Evolutionary conservation across 192 early-diverging fungal species (phyloP).

Genomic region (Diversispora epigaea): DNA sequence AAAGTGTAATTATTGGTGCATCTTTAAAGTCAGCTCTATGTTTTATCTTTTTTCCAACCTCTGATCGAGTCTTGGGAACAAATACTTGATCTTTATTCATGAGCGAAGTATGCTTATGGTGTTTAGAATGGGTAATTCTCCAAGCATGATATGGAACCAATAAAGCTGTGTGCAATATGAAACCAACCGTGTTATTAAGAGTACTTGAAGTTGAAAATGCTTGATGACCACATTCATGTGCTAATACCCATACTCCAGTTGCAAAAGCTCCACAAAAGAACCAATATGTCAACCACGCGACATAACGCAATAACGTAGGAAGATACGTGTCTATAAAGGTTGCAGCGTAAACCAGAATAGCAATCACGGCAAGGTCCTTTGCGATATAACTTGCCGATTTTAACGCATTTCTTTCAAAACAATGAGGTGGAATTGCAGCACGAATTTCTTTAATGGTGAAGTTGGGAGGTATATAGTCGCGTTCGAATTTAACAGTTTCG

Average conservation of each 20-base stretch:
- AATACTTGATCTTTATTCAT: constrained; percentile 95
- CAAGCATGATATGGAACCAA: constrained; percentile 95
- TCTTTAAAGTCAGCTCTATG: constrained; percentile 60
- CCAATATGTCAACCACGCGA: constrained; percentile 84
- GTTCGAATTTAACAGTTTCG: constrained; percentile 34
- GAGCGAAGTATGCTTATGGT: constrained; percentile 91
- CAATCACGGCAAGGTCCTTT: constrained; percentile 72
- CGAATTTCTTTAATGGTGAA: constrained; percentile 93
- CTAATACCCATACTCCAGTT: constrained; percentile 89
- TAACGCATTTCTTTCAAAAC: constrained; percentile 84
- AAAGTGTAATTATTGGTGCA: constrained; percentile 67
- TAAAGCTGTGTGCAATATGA: constrained; percentile 82
- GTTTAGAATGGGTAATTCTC: constrained; percentile 86
- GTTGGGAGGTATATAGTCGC: constrained; percentile 57
- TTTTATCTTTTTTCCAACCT: constrained; percentile 53
- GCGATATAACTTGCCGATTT: constrained; percentile 77
- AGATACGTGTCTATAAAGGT: constrained; percentile 61
- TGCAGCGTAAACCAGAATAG: constrained; percentile 65
- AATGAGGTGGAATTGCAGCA: constrained; percentile 86
- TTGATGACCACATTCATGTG: constrained; percentile 93
- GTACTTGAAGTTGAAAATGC: constrained; percentile 81
- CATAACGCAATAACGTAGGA: constrained; percentile 46
- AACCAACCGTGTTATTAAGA: constrained; percentile 89
- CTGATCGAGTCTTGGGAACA: constrained; percentile 75
- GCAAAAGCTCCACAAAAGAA: constrained; percentile 77